phyloP scores from a whole-genome alignment of 768 basidiomycete species.

The Phanerodontia chrysosporium region DNA sequence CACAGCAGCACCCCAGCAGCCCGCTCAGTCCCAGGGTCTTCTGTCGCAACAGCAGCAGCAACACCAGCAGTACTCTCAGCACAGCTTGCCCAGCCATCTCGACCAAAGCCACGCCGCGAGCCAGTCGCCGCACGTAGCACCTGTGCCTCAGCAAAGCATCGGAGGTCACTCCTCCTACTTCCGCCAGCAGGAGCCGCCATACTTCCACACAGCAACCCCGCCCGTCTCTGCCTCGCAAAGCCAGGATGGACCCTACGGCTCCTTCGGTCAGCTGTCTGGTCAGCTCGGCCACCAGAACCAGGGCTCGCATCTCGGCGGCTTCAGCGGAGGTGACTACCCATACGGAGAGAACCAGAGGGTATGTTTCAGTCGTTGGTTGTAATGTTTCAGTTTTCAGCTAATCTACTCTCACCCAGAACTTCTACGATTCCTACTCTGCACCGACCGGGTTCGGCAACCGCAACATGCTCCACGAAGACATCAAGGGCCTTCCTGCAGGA shows the following conservation, averaged over 20 bases:
- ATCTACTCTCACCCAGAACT: conserved; percentile 40
- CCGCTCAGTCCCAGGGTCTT: conserved; percentile 5
- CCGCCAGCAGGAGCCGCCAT: conserved; percentile 67
- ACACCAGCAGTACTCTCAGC: conserved; percentile 53
- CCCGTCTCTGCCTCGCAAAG: conserved; percentile 49
- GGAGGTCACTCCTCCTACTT: conserved; percentile 58
- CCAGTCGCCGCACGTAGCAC: conserved; percentile 33
- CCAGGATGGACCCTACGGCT: conserved; percentile 59
- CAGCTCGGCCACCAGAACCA: conserved; percentile 60
- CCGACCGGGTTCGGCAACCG: conserved; percentile 62
- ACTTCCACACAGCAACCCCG: conserved; percentile 78
- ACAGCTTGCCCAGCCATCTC: conserved; percentile 61
- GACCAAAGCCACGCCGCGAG: conserved; percentile 42
- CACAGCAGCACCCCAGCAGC: conserved; percentile 9
- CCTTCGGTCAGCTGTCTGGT: conserved; percentile 56
- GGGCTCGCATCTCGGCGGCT: conserved; percentile 45
- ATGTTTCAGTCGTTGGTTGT: conserved; percentile 23
- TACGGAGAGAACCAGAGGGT: conserved; percentile 66
- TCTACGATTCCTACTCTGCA: conserved; percentile 74
- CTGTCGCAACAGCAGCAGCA: conserved; percentile 25
- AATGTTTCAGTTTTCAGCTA: neutral
- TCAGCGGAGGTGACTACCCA: conserved; percentile 60
- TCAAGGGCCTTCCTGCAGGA: conserved; percentile 60
- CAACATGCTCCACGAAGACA: conserved; percentile 69
- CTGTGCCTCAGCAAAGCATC: conserved; percentile 35